Conservation (phyloP, 306 rosid genomes). For the Lathyrus sativus region DNA sequence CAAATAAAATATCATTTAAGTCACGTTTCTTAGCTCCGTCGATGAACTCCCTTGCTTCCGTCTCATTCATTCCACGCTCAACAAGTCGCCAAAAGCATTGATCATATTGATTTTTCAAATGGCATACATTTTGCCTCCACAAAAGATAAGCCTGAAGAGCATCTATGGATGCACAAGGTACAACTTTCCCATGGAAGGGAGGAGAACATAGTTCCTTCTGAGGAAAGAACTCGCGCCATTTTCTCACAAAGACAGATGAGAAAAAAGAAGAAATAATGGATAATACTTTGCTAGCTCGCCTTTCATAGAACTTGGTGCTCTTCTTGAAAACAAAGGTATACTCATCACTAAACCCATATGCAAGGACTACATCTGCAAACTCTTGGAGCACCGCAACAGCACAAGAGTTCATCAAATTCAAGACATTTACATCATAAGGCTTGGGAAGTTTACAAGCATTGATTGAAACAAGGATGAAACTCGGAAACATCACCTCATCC, state of each 20-base stretch:
- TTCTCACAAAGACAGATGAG: conserved; percentile 57
- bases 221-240: conserved; percentile 72
- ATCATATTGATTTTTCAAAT: conserved; percentile 56
- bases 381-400: conserved; percentile 58
- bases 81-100: conserved; percentile 75
- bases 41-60: conserved; percentile 53
- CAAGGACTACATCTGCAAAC: conserved; percentile 63
- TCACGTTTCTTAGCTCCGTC: conserved; percentile 58
- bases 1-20: conserved; percentile 62
- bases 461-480: conserved; percentile 62
- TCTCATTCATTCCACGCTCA: conserved; percentile 58
- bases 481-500: conserved; percentile 73
- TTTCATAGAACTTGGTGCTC: conserved; percentile 67
- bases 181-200: conserved; percentile 63
- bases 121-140: conserved; percentile 85
- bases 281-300: conserved; percentile 78
- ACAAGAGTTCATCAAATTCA: conserved; percentile 76
- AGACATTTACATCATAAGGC: conserved; percentile 58
- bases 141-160: conserved; percentile 75
- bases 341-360: conserved; percentile 77
- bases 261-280: conserved; percentile 73
- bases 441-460: conserved; percentile 55
- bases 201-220: conserved; percentile 51
- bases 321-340: conserved; percentile 77
- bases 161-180: conserved; percentile 65